Conservation (phyloP, 2,329 filamentous ascomycete species). For the Onygena corvina region DNA sequence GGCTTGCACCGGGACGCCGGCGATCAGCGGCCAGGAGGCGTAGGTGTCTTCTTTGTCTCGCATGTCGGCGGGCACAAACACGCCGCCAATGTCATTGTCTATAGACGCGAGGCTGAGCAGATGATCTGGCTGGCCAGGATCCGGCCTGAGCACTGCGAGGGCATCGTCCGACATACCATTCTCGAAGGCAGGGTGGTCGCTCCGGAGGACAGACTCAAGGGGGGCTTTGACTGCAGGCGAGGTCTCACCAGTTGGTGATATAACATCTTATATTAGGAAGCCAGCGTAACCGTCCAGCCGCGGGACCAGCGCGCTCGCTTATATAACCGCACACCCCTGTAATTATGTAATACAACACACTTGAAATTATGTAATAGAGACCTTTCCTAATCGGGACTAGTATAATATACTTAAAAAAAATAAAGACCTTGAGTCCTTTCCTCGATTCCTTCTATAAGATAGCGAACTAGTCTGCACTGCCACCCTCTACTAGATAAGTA, state of each 20-base stretch:
- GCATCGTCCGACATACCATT: slow-evolving; percentile 76
- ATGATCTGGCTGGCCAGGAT: slow-evolving; percentile 88
- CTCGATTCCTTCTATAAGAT: no score
- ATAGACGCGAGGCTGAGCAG: slow-evolving; percentile 57
- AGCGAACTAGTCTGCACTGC: no score
- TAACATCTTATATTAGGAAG: background rate
- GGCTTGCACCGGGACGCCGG: slow-evolving; percentile 77
- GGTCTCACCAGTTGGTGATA: slow-evolving; percentile 74
- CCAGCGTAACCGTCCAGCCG: no score
- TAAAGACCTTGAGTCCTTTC: no score
- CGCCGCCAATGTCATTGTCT: slow-evolving; percentile 85
- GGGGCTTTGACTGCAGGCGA: slow-evolving; percentile 72
- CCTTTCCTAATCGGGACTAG: no score
- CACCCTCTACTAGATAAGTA: no score
- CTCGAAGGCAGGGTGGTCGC: slow-evolving; percentile 90
- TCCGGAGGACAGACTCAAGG: slow-evolving; percentile 69
- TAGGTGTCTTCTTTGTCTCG: slow-evolving; percentile 89
- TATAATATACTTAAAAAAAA: no score
- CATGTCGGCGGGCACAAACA: slow-evolving; percentile 97
- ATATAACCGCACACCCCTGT: background rate
- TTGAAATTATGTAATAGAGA: no score
- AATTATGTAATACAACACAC: no score
- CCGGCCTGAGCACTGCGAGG: slow-evolving; percentile 79
- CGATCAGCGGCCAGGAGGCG: slow-evolving; percentile 70
- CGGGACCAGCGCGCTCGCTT: background rate